These are phyloP conservation scores for Fusarium pseudograminearum DNA, from an alignment of 2,329 filamentous ascomycete genomes.

Conservation along the genomic window DNA sequence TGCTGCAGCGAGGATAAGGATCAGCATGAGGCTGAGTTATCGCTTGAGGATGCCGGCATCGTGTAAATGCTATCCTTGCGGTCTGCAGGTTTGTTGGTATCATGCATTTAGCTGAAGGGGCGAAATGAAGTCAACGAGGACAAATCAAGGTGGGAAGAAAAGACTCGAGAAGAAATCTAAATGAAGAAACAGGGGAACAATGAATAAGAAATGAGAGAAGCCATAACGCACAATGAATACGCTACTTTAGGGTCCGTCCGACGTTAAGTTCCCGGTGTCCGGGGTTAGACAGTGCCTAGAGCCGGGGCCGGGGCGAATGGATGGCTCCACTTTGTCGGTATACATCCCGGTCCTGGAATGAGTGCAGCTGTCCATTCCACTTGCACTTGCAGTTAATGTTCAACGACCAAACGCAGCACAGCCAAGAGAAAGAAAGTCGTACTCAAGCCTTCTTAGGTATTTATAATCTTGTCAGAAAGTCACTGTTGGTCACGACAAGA, in stretches of 20 bases:
- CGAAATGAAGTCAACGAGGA: not conserved
- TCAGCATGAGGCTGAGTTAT: conserved; percentile 15
- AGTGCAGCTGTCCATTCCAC: not conserved
- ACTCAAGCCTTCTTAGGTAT: conserved; percentile 8
- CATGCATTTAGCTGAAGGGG: not conserved
- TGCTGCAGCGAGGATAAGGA: not conserved
- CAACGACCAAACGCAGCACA: not conserved
- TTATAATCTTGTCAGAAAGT: not conserved
- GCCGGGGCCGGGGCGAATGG: not conserved
- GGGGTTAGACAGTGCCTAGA: not conserved
- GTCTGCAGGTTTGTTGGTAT: not conserved
- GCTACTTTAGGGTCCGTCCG: not conserved
- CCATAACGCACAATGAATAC: conserved; percentile 4
- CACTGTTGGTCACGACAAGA: not conserved
- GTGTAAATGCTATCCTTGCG: conserved; percentile 8
- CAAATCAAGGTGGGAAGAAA: not conserved
- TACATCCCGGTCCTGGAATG: too few species aligned
- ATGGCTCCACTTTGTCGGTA: not conserved
- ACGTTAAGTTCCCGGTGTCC: not conserved
- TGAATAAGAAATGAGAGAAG: conserved; percentile 4
- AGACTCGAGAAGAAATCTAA: not conserved
- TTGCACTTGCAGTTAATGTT: not conserved
- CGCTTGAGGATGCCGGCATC: not conserved
- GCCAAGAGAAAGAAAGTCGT: not conserved
- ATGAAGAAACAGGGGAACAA: not conserved